Percentiles rank a stretch among this genome's conserved stretches.
These are phyloP conservation scores for Fragilaria radians DNA, from an alignment of 108 stramenopile genomes.

Conservation along the genomic window DNA sequence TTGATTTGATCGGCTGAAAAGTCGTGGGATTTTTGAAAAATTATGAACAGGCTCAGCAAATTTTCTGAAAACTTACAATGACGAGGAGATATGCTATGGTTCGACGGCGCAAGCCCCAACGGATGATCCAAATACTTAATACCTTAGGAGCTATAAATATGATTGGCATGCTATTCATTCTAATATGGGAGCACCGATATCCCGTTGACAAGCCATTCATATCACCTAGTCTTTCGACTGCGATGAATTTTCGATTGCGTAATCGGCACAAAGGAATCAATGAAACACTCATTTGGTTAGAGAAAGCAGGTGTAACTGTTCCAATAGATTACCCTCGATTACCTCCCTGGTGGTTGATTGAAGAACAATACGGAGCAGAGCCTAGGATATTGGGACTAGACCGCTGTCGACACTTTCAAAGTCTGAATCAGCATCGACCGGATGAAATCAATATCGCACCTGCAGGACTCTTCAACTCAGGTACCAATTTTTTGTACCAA, in stretches of 20 bases:
- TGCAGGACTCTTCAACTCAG: constrained; percentile 53
- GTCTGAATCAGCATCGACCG: constrained; percentile 1
- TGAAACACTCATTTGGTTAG: background rate
- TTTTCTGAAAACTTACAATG: too few relatives aligned
- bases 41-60: too few relatives aligned
- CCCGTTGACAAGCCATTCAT: background rate
- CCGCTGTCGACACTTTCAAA: constrained; percentile 10
- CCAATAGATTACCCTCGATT: constrained; percentile 3
- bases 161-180: background rate
- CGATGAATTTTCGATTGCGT: background rate
- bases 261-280: background rate
- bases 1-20: too few relatives aligned
- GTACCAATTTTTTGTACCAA: constrained; percentile 48
- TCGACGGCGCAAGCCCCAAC: too few relatives aligned
- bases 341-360: constrained; percentile 18
- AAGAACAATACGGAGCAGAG: constrained; percentile 13
- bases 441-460: constrained; percentile 36
- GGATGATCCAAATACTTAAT: background rate
- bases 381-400: constrained; percentile 24
- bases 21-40: too few relatives aligned
- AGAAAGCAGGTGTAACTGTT: background rate
- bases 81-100: too few relatives aligned
- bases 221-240: background rate
- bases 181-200: background rate
- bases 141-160: background rate